Base-by-base conservation (phyloP, 352 stramenopile genomes). In the Phytophthora quininea region DNA sequence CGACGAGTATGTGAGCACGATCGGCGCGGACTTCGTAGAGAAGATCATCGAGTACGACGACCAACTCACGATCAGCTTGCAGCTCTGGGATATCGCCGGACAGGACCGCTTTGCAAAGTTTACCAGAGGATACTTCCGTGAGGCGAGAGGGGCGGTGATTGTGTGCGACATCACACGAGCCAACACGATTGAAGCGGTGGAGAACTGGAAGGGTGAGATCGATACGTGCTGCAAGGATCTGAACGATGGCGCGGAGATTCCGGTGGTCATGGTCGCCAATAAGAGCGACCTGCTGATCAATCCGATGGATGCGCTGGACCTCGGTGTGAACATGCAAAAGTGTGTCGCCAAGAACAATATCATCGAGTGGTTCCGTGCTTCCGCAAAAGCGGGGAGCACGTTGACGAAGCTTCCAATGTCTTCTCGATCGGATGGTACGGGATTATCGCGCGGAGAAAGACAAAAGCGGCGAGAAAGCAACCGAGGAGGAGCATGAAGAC, bases 41-140 rank as follows among this genome's bases (percentile, higher is more conserved):
- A 95, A 94, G 69, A 64, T 79, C 32, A 77, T 97, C n/a, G 58
- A 79, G 14, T 82, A 91, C 40, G 78, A 91, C 33, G 73, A 77
- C 2, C 64, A 78, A 12, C 60, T 89, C 9, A 80, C 68, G 24
- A 79, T 94, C 45, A 88, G 82, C 38, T 75, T 95, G 32, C 85
- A 95, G 65, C 71, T 97, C n/a, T 96, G 89, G 89, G 88, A 97
- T 57, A 96, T 96, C 46, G 89, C 89, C 0, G 89, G 88, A 7
- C 89, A 96, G 67, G 89, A 97, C 59, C 80, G 88, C 4, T 97
- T 96, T 51, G 89, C 87, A n/a, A 93, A 96, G 64, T 80, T 97
- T 53, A 97, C 88, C 38, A 75, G 88, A 33, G 85, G 82, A 4
- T 97, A 97, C 54, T 97, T 97, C 57, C 76, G 84, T 38, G 79